Percentiles rank a stretch among this genome's conserved stretches.
Evolutionary conservation across 768 basidiomycete genomes (phyloP).

Genomic region (Lentinula sp.): DNA sequence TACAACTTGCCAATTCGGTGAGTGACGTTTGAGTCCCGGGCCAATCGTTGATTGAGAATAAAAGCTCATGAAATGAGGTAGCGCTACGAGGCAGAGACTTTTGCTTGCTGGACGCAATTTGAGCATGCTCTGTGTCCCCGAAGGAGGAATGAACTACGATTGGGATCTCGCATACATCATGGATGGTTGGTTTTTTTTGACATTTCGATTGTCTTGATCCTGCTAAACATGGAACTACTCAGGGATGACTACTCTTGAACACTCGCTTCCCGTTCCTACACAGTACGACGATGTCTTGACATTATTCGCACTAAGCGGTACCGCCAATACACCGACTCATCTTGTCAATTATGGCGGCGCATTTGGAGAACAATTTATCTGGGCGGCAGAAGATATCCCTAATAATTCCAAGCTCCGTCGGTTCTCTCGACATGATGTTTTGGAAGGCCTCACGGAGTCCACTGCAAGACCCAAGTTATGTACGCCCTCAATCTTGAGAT

Average conservation of each 20-base stretch:
- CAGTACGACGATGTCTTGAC: slow-evolving; percentile 64
- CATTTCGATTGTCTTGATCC: not conserved
- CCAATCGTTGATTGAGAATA: too few relatives aligned
- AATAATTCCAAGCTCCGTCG: slow-evolving; percentile 61
- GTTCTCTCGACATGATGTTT: slow-evolving; percentile 58
- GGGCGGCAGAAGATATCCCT: slow-evolving; percentile 60
- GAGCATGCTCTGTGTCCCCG: slow-evolving; percentile 67
- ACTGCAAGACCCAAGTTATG: slow-evolving; percentile 45
- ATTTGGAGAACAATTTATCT: slow-evolving; percentile 61
- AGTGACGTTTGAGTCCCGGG: slow-evolving; percentile 7
- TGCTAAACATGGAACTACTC: not conserved
- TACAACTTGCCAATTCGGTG: slow-evolving; percentile 67
- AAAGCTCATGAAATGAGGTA: slow-evolving; percentile 12
- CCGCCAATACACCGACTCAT: slow-evolving; percentile 69
- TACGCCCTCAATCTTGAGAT: too few relatives aligned
- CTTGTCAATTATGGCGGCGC: slow-evolving; percentile 74
- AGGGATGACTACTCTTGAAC: slow-evolving; percentile 75
- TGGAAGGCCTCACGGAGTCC: slow-evolving; percentile 56
- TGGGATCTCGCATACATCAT: slow-evolving; percentile 77
- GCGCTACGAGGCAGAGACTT: slow-evolving; percentile 64
- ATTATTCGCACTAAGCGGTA: slow-evolving; percentile 61
- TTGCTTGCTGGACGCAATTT: slow-evolving; percentile 55
- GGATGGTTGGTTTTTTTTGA: slow-evolving; percentile 42
- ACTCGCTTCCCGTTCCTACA: slow-evolving; percentile 57
- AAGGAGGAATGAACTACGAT: slow-evolving; percentile 76